A percentile compares a stretch with the other conserved stretches of the same genome.
These are phyloP conservation scores for Potentilla sterilis DNA, from an alignment of 306 rosid genomes.

Conservation along the genomic window DNA sequence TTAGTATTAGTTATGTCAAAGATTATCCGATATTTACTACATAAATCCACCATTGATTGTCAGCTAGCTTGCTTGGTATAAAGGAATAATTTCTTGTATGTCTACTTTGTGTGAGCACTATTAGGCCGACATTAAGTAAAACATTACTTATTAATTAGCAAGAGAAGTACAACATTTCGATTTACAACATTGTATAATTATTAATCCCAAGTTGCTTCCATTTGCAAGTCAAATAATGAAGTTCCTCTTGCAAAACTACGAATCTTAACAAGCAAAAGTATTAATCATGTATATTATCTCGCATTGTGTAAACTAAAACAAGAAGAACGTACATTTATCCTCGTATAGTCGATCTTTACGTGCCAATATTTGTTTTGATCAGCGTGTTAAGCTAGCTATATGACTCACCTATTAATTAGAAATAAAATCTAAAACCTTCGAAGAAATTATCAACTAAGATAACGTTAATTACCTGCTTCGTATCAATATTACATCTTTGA, in stretches of 20 bases:
- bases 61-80: not conserved
- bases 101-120: not conserved
- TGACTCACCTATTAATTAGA: not conserved
- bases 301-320: not conserved
- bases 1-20: not conserved
- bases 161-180: not conserved
- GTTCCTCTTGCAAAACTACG: not conserved
- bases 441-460: not conserved
- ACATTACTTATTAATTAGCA: not conserved
- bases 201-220: not conserved
- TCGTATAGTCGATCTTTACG: not conserved
- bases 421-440: not conserved
- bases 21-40: not conserved
- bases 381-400: not conserved
- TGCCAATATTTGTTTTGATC: not conserved
- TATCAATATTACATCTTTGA: not conserved
- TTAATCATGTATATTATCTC: not conserved
- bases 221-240: not conserved
- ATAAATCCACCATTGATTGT: not conserved
- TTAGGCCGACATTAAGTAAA: slow-evolving; percentile 6
- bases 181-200: not conserved
- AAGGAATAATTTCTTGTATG: not conserved
- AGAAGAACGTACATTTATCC: not conserved
- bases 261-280: not conserved
- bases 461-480: not conserved